Base-by-base conservation (phyloP, 1,284 basidiomycete species). In the Puccinia polysora region DNA sequence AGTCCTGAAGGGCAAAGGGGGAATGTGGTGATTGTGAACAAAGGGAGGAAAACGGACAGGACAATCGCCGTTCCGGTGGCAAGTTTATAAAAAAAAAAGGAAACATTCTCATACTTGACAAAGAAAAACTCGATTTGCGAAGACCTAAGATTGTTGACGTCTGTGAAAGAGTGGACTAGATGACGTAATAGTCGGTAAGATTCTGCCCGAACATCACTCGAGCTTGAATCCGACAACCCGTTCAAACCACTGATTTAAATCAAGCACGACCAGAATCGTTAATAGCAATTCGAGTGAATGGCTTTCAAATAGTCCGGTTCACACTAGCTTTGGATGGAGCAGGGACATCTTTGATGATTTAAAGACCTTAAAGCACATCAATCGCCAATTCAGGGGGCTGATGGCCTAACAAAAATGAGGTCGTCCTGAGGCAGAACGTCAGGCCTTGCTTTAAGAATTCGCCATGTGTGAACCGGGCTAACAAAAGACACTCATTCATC, bases 1-100 rank as follows among this genome's bases (percentile, higher is more conserved):
- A 0, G 92, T 87, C 74, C 92, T 93, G 72, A 59, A 62, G 28
- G 8, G 73, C 14, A 32, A 14, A 65, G 73, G 15, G 18, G 36
- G 34, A 20, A 36, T 30, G 32, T 32, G 7, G 36, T 23, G 30
- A 49, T 14, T 65, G 4, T n/a, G 2, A 53, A 34, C 49, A 52
- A 38, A 64, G 50, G 25, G 25, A 53, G 23, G n/a, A n/a, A n/a
- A n/a, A n/a, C n/a, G n/a, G 12, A 12, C n/a, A 10, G n/a, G n/a
- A n/a, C n/a, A n/a, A n/a, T n/a, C n/a, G n/a, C n/a, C n/a, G n/a
- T n/a, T n/a, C n/a, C n/a, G n/a, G n/a, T n/a, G n/a, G n/a, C n/a
- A n/a, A n/a, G n/a, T n/a, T n/a, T n/a, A n/a, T n/a, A n/a, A n/a
- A n/a, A n/a, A n/a, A n/a, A n/a, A n/a, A n/a, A n/a, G n/a, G n/a